Base-by-base conservation (phyloP, 1,139 yeast species). In the Zygoascus meyerae region DNA sequence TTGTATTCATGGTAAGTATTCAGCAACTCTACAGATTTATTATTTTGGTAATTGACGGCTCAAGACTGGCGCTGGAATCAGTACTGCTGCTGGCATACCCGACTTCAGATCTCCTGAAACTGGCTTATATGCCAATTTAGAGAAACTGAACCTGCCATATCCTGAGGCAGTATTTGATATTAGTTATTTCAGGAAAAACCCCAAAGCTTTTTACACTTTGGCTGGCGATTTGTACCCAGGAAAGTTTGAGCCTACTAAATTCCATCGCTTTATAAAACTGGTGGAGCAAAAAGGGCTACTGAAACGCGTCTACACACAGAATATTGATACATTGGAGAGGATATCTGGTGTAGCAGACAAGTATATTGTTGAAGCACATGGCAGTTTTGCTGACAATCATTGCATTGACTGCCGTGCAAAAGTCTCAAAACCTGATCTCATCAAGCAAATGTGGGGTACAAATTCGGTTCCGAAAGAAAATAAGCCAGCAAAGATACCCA, bases 91-190 rank as follows among this genome's bases (percentile, higher is more conserved):
- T 31, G 97, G 97, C 1, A 90, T 90, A 41, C 98, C 97, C 0
- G 97, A 92, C 62, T 92, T 92, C 62, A 72, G 97, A 55, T 81
- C 95, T 15, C 97, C 97, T 0, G 77, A 81, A 43, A 90, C 97
- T 0, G 98, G 98, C 0, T 72, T 90, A 7, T 90, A 90, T 59
- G 79, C 90, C 53, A 90, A 92, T 61, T 69, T 92, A 48, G 77
- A 85, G 38, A 74, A 79, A 52, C 69, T 90, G 34, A 73, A 86
- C 38, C 70, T 90, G 41, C 97, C 97, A 4, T 89, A 78, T 60
- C 94, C 97, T 0, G 98, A 90, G 63, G 97, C 97, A 0, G 96
- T 92, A 1, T 92, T 90, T 64, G 97, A 89, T 61, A 83, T 90
- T 31, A 89, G 81, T 30, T 92, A 79, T 64, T 86, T 87, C 63